Evolutionary conservation across 345 rosid genomes (phyloP), one percentile per base, ranked within the genome.

Genomic region (Jatropha curcas): DNA sequence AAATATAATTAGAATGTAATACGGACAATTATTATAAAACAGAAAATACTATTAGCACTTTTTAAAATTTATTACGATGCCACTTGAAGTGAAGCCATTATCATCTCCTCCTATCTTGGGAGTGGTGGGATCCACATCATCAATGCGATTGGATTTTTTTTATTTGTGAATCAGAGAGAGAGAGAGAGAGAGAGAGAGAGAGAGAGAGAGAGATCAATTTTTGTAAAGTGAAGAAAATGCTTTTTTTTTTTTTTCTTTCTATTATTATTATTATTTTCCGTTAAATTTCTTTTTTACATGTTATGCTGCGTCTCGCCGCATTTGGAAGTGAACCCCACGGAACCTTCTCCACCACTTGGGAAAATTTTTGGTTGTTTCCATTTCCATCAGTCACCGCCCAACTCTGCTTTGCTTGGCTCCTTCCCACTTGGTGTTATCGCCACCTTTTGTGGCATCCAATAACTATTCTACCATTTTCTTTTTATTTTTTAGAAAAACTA

Each of bases 281-380:
- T n/a, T n/a, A n/a, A n/a, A 17, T 4, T 17, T 48, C 16, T 43
- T 20, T 33, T 24, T 17, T 30, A 10, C 7, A 10, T 70, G 75
- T 64, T 25, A 71, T 51, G 78, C 74, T 71, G 83, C 81, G 83
- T 61, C 78, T 74, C 88, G 83, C 85, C 86, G 83, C 83, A 82
- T 82, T 78, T 78, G 65, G 16, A 4, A 4, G 63, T 73, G 81
- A 84, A 45, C 28, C 84, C 82, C 76, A 41, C 45, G 19, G 72
- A 70, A 79, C 82, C 70, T 79, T 81, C 76, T 67, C 60, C 74
- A 19, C 71, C 68, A 64, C 67, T 70, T 24, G 25, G 1, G 0
- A 39, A 63, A 33, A 76, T 7, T 9, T 70, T 0, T 7, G 50
- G 25, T 22, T 9, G n/a, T n/a, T n/a, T n/a, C n/a, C n/a, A n/a